phyloP scores from a whole-genome alignment of 176 grass and related monocot genomes.

The bread wheat (Triticum aestivum) region IWGSC_CS_RefSeq_v2.1 NC_057798.1:73566007-73566506 shows the following conservation, averaged over 20 bases:
- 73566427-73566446: not conserved
- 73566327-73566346: conserved; percentile 16
- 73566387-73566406: not conserved
- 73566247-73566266: conserved; percentile 33
- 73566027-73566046: conserved; percentile 45
- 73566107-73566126: conserved; percentile 74
- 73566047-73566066: conserved; percentile 31
- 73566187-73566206: too few relatives aligned
- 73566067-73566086: conserved; percentile 44
- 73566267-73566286: conserved; percentile 34
- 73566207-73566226: not conserved
- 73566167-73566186: not conserved
- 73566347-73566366: conserved; percentile 1
- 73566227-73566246: not conserved
- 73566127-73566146: conserved; percentile 69
- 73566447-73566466: not conserved
- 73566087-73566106: conserved; percentile 63
- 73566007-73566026: conserved; percentile 67
- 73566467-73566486: not conserved
- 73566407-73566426: not conserved
- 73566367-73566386: not conserved
- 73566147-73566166: conserved; percentile 48
- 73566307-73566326: conserved; percentile 26
- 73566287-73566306: conserved; percentile 5
- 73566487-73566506: not conserved